Conservation (phyloP, 2,329 filamentous ascomycete genomes). For the Colletotrichum caudatum region DNA sequence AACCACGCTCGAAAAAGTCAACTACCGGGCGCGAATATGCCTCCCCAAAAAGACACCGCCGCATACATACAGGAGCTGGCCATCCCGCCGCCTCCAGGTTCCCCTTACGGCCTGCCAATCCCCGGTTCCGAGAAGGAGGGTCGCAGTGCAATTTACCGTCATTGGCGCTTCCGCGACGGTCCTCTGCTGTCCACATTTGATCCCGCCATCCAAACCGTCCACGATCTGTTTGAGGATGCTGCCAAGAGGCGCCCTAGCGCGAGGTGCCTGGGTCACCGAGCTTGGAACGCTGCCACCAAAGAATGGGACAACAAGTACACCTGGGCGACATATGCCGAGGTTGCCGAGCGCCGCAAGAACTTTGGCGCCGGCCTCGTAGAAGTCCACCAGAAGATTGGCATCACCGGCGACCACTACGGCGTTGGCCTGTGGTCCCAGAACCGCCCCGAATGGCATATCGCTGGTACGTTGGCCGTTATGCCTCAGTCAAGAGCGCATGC, state of each 20-base stretch:
- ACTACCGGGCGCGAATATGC: conserved; percentile 46
- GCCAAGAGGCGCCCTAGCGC: conserved; percentile 73
- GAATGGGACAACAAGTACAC: conserved; percentile 79
- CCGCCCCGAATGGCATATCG: conserved; percentile 88
- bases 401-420: conserved; percentile 73
- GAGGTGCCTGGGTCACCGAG: conserved; percentile 82
- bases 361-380: conserved; percentile 88
- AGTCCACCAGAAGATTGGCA: conserved; percentile 79
- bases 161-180: conserved; percentile 81
- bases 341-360: conserved; percentile 83
- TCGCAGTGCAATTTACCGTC: conserved; percentile 82
- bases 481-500: background rate
- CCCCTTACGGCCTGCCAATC: conserved; percentile 82
- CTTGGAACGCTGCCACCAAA: conserved; percentile 81
- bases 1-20: background rate
- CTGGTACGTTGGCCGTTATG: conserved; percentile 61
- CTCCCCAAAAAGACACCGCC: conserved; percentile 48
- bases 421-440: conserved; percentile 91
- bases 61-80: conserved; percentile 66
- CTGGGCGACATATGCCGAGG: conserved; percentile 86
- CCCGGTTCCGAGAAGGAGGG: conserved; percentile 80
- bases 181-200: conserved; percentile 79
- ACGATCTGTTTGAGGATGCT: conserved; percentile 83
- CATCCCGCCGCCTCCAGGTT: conserved; percentile 75
- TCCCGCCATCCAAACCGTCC: conserved; percentile 76